Conservation (phyloP, 2,329 filamentous ascomycete genomes). For the Leptographium radiaticola region DNA sequence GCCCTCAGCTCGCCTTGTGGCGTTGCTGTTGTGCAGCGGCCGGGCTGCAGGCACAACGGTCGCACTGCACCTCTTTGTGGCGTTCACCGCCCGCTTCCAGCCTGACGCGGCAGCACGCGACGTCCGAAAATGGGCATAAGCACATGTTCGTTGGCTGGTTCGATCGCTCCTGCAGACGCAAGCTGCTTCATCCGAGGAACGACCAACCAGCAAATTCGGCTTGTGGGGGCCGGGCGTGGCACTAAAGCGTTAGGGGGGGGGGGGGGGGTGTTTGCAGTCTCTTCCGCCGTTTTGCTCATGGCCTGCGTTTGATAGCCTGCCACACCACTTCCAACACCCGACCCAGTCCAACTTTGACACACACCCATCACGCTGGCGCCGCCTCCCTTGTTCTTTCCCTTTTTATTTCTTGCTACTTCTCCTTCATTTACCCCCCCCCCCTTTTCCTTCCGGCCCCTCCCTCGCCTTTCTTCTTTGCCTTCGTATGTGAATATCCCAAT, state of each 20-base stretch:
- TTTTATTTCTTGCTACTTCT: conserved; percentile 1
- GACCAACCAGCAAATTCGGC: background rate
- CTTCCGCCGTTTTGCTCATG: background rate
- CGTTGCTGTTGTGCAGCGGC: too few species aligned
- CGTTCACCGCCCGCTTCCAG: background rate
- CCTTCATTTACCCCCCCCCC: background rate
- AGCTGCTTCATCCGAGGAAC: background rate
- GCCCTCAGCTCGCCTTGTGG: too few species aligned
- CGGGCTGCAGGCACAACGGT: background rate
- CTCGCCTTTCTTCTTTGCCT: background rate
- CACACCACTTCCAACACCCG: conserved; percentile 2
- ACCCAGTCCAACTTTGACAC: conserved; percentile 1
- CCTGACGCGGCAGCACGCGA: background rate
- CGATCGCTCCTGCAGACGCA: background rate
- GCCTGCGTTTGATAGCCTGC: conserved; percentile 2
- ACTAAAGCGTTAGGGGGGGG: background rate
- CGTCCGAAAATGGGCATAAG: background rate
- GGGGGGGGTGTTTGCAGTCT: background rate
- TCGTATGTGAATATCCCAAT: background rate
- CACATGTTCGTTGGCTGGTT: background rate
- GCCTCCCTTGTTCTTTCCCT: background rate
- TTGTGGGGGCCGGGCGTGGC: background rate
- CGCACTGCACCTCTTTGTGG: background rate
- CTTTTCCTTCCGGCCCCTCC: background rate
- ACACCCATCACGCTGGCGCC: conserved; percentile 1